Base-by-base conservation (phyloP, 2,329 filamentous ascomycete genomes). In the Fusarium sororula region DNA sequence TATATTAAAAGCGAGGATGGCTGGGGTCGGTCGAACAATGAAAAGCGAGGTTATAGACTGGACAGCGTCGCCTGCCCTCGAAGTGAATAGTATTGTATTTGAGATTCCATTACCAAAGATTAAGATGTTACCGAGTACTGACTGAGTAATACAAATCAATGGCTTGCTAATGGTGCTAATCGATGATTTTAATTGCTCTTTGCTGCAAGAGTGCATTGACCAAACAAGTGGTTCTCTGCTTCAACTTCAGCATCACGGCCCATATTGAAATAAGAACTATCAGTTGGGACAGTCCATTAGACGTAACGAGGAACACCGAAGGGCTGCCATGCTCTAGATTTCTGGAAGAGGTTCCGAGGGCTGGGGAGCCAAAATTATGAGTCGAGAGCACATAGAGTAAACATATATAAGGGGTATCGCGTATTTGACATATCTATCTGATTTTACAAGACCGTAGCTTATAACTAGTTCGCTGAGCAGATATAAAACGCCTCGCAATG, bases 31-130 rank as follows among this genome's bases (percentile, higher is more conserved):
- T 63, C 42, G 55, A 74, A 68, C n/a, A 66, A 62, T 60, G 61
- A 74, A 75, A 76, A 73, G 63, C 44, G 51, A 75, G 66, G 66
- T 70, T 59, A 70, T 76, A 76, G 75, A 78, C 63, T 69, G 59
- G 66, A 72, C 54, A 67, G 69, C 53, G 32, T 67, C 30, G 62
- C 50, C 35, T 75, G 63, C 57, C 56, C 47, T 48, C 48, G 32
- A 53, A 62, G 39, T 45, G 60, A 66, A 50, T 41, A 20, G 48
- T 38, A 53, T 24, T 45, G 18, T 38, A 37, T 53, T 26, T 63
- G 18, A 17, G 66, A 47, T 55, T 57, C 47, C 63, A 58, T 61
- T 57, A 70, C 55, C 14, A 28, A 54, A 51, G 9, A 42, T 68
- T 68, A 69, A 78, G 67, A 77, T 63, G 39, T 26, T 44, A 35